phyloP scores from a whole-genome alignment of 768 basidiomycete genomes.

The Rhodotorula babjevae region DNA sequence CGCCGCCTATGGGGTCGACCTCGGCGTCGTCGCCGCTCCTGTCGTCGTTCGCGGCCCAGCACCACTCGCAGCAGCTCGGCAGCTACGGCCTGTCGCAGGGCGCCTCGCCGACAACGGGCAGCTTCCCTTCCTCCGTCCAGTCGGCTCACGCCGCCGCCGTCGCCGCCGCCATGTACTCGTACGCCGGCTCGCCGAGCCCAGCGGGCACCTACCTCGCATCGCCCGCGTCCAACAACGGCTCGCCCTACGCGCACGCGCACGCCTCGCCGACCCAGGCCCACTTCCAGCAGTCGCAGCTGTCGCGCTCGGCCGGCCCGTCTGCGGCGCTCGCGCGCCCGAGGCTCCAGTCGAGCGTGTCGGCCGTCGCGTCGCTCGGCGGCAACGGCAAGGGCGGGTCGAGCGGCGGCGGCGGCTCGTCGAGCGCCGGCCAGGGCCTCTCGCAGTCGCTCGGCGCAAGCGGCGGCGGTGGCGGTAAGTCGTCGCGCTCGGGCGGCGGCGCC shows the following conservation, averaged over 20 bases:
- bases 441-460: background rate
- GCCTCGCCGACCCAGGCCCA: constrained; percentile 12
- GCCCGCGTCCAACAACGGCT: background rate
- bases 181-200: background rate
- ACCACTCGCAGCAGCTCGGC: background rate
- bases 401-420: background rate
- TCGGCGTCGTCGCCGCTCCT: constrained; percentile 1
- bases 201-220: background rate
- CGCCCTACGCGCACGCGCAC: background rate
- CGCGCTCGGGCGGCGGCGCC: background rate
- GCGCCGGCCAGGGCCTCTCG: background rate
- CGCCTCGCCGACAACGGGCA: constrained; percentile 13
- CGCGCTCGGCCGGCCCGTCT: background rate
- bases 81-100: background rate
- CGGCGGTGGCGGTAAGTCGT: background rate
- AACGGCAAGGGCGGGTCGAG: background rate
- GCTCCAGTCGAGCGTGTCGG: constrained; percentile 15
- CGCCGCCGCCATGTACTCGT: background rate
- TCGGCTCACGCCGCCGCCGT: background rate
- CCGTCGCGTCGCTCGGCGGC: constrained; percentile 16
- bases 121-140: background rate
- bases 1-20: no score
- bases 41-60: background rate
- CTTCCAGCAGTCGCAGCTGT: background rate
- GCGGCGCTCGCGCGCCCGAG: constrained; percentile 1